phyloP scores from a whole-genome alignment of 495 filamentous ascomycete species.

The Penicillium coprophilum region DNA sequence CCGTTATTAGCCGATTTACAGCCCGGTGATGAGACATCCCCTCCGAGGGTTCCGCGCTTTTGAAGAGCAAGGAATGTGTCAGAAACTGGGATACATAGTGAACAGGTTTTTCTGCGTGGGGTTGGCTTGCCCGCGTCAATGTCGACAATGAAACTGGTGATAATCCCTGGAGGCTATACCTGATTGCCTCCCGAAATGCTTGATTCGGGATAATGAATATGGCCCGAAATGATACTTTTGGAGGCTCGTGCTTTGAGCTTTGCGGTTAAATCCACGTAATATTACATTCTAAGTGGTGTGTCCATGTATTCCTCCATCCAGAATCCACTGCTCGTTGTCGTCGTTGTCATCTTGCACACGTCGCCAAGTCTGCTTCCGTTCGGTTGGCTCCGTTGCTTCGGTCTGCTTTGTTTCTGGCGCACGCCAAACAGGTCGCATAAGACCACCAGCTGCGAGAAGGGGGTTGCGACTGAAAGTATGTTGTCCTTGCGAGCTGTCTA shows the following conservation, averaged over 20 bases:
- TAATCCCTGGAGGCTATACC: no score
- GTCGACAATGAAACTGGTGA: background rate
- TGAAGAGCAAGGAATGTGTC: background rate
- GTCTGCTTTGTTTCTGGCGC: constrained; percentile 46
- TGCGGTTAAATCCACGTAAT: background rate
- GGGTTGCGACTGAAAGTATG: constrained; percentile 83
- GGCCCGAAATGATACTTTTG: background rate
- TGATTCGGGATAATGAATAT: background rate
- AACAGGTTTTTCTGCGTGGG: background rate
- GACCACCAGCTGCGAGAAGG: constrained; percentile 61
- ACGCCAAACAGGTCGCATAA: constrained; percentile 79
- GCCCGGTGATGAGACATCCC: constrained; percentile 4
- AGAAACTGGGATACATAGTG: background rate
- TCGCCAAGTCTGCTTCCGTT: constrained; percentile 66
- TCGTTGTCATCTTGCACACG: constrained; percentile 89
- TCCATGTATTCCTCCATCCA: constrained; percentile 79
- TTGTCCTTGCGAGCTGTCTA: constrained; percentile 30
- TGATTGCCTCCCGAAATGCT: background rate
- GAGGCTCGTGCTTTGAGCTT: background rate
- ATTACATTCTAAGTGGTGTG: constrained; percentile 18
- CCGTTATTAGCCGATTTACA: constrained; percentile 8
- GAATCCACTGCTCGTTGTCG: constrained; percentile 88
- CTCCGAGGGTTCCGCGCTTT: background rate
- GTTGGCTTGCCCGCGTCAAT: background rate
- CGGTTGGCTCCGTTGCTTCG: constrained; percentile 37